A percentile compares a stretch with the other conserved stretches of the same genome.
Evolutionary conservation across 441 rosid species (phyloP).

Genomic region (Sinapis alba): DNA sequence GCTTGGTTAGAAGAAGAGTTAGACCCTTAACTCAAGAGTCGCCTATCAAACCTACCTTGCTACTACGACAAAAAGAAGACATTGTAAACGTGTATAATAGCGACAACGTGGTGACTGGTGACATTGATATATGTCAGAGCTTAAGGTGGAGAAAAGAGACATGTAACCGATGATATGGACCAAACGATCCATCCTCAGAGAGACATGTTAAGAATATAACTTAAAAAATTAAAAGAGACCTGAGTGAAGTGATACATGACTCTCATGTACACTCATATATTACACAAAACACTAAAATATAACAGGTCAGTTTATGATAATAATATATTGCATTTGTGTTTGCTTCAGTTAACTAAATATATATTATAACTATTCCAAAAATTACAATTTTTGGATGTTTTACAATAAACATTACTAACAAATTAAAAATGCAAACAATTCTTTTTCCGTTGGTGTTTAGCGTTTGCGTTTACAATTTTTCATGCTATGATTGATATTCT

Average conservation of each 20-base stretch:
- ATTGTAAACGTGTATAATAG: slow-evolving; percentile 2
- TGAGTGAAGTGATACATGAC: neutral
- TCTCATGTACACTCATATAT: neutral
- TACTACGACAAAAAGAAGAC: neutral
- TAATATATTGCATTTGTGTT: neutral
- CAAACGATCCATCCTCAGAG: neutral
- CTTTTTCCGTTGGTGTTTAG: neutral
- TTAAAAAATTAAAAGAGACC: neutral
- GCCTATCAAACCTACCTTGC: neutral
- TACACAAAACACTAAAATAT: neutral
- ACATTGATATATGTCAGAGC: neutral
- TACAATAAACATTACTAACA: neutral
- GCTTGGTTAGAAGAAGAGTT: slow-evolving; percentile 1
- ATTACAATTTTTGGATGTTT: neutral
- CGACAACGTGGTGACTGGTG: no score
- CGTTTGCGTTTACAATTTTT: neutral
- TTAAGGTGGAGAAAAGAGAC: neutral
- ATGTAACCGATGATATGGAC: neutral
- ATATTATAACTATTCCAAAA: neutral
- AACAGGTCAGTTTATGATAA: neutral
- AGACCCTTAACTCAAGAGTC: neutral
- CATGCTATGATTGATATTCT: neutral
- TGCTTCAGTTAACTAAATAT: neutral
- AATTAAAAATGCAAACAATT: neutral
- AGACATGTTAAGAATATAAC: neutral